These are phyloP conservation scores for Colletotrichum phormii DNA, from an alignment of 2,329 filamentous ascomycete species.

Conservation along the genomic window DNA sequence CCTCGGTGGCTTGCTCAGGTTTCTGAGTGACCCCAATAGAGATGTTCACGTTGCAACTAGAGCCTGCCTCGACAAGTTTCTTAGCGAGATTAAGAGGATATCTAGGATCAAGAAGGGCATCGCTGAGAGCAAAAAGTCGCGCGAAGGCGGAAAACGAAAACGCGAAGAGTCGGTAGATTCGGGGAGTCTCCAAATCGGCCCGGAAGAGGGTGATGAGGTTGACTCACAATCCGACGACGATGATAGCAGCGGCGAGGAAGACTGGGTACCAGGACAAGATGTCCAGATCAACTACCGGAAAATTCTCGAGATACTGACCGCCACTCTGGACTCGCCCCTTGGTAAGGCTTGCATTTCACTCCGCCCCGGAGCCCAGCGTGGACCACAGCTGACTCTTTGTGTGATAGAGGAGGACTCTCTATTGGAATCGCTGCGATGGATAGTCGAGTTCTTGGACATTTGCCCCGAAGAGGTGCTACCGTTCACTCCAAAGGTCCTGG, in stretches of 20 bases:
- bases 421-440: slow-evolving; percentile 91
- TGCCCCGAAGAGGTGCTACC: slow-evolving; percentile 96
- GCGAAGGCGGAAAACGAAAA: slow-evolving; percentile 75
- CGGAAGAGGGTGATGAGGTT: slow-evolving; percentile 71
- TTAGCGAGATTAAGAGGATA: slow-evolving; percentile 95
- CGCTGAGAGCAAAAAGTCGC: slow-evolving; percentile 82
- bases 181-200: slow-evolving; percentile 67
- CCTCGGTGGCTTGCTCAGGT: slow-evolving; percentile 87
- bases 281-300: slow-evolving; percentile 93
- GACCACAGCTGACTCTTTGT: background rate
- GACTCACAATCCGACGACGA: slow-evolving; percentile 68
- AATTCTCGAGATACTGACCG: slow-evolving; percentile 91
- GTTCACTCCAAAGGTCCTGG: slow-evolving; percentile 92
- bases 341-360: slow-evolving; percentile 59
- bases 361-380: background rate
- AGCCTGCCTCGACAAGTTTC: slow-evolving; percentile 86
- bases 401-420: slow-evolving; percentile 86
- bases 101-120: slow-evolving; percentile 93
- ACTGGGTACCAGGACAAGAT: slow-evolving; percentile 98
- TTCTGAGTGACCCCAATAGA: slow-evolving; percentile 88
- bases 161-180: slow-evolving; percentile 77
- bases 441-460: slow-evolving; percentile 96
- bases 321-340: slow-evolving; percentile 84
- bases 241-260: slow-evolving; percentile 79
- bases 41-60: slow-evolving; percentile 97